Percentiles rank a stretch among this genome's conserved stretches.
These are phyloP conservation scores for Capronia epimyces DNA, from an alignment of 2,329 filamentous ascomycete genomes.

Conservation along the genomic window DNA sequence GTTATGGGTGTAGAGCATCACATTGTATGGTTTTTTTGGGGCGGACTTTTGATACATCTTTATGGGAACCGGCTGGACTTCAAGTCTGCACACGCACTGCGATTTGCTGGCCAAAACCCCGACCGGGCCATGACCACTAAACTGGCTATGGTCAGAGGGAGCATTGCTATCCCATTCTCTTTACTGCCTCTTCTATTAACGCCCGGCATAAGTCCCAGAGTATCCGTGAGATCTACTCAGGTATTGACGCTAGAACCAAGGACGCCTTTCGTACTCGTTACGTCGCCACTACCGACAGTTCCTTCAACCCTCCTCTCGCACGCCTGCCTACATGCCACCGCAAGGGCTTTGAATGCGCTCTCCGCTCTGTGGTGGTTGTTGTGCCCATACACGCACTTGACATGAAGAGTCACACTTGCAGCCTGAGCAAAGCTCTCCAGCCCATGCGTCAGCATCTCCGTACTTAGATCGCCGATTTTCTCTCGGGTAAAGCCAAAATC, in stretches of 20 bases:
- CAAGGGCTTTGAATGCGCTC: conserved; percentile 94
- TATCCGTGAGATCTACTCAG: neutral
- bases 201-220: neutral
- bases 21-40: neutral
- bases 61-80: neutral
- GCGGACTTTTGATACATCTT: neutral
- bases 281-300: conserved; percentile 77
- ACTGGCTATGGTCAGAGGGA: neutral
- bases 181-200: neutral
- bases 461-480: conserved; percentile 87
- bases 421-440: conserved; percentile 89
- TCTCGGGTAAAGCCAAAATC: conserved; percentile 81
- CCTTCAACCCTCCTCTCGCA: conserved; percentile 67
- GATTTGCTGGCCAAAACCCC: too few species aligned
- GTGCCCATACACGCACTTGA: conserved; percentile 81
- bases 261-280: conserved; percentile 94
- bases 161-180: neutral
- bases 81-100: neutral
- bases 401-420: conserved; percentile 86
- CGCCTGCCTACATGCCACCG: conserved; percentile 75
- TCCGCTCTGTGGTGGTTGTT: conserved; percentile 97
- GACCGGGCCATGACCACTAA: neutral
- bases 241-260: conserved; percentile 41
- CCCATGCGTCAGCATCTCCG: conserved; percentile 96
- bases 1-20: neutral